These are phyloP conservation scores for Talaromyces sp. DNA, from an alignment of 2,329 filamentous ascomycete species.

Conservation along the genomic window DNA sequence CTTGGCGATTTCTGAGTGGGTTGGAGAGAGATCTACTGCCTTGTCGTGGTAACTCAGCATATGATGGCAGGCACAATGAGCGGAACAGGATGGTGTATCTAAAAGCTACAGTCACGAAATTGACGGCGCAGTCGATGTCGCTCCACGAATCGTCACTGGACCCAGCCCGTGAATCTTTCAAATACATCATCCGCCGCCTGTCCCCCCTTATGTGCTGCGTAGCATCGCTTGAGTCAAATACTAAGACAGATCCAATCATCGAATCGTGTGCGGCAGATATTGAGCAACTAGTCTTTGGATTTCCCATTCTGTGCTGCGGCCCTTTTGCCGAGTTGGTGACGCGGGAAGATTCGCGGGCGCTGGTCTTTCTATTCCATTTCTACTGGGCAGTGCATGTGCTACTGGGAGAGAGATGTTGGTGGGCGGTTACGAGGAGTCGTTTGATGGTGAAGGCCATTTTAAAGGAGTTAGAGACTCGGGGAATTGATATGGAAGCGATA, in stretches of 20 bases:
- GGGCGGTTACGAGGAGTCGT: constrained; percentile 1
- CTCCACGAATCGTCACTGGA: not conserved
- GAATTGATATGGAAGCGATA: not conserved
- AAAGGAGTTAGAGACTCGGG: not conserved
- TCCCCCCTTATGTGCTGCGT: constrained; percentile 8
- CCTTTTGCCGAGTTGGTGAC: constrained; percentile 3
- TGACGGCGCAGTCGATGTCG: not conserved
- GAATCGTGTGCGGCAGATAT: not conserved
- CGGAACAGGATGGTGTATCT: not conserved
- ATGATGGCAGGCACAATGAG: not conserved
- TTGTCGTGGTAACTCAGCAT: not conserved
- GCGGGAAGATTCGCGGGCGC: not conserved
- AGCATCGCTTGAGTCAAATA: not conserved
- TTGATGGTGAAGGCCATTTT: constrained; percentile 1
- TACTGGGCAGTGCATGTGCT: not conserved
- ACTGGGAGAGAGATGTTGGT: not conserved
- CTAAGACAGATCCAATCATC: not conserved
- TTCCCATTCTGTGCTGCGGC: not conserved
- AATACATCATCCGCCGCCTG: not conserved
- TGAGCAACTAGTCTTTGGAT: constrained; percentile 9
- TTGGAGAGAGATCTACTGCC: not conserved
- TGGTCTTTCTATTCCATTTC: not conserved
- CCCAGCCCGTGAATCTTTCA: not conserved
- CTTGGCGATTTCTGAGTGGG: not conserved
- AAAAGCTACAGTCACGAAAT: not conserved